Percentiles rank a stretch among this genome's conserved stretches.
phyloP scores from a whole-genome alignment of 2,329 filamentous ascomycete species.

The Aureobasidium lini region DNA sequence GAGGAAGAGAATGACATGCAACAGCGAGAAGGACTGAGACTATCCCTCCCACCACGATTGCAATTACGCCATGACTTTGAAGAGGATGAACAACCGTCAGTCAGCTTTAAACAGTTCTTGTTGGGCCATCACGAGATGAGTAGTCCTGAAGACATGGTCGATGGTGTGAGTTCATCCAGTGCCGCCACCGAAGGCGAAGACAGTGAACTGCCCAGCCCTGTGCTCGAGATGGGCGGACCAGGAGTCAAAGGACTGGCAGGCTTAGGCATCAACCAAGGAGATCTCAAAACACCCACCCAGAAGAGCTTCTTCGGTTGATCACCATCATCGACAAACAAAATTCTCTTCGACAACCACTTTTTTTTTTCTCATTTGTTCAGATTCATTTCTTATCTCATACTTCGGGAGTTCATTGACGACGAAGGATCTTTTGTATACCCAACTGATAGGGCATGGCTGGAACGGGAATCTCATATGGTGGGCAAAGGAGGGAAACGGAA shows the following conservation, averaged over 20 bases:
- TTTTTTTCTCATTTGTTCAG: not conserved
- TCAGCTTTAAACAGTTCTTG: slow-evolving; percentile 13
- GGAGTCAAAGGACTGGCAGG: not conserved
- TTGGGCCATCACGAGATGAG: not conserved
- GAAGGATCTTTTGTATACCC: not conserved
- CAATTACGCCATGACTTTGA: not conserved
- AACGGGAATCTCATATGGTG: not conserved
- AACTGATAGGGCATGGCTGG: not conserved
- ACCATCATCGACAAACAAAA: not conserved
- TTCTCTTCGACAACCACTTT: not conserved
- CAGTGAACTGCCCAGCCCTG: not conserved
- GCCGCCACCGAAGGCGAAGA: slow-evolving; percentile 2
- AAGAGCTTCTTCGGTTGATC: slow-evolving; percentile 14
- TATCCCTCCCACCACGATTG: not conserved
- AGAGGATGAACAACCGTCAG: not conserved
- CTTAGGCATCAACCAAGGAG: slow-evolving; percentile 4
- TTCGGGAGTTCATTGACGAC: not conserved
- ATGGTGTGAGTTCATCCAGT: not conserved
- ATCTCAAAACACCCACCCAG: slow-evolving; percentile 12
- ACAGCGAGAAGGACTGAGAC: not conserved
- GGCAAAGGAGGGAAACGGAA: not conserved
- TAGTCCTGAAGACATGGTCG: slow-evolving; percentile 11
- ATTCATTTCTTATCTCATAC: not conserved
- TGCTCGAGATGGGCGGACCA: slow-evolving; percentile 6
- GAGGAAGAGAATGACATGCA: not conserved